These are phyloP conservation scores for Phlebopus sp. DNA, from an alignment of 1,284 basidiomycete genomes.

Conservation along the genomic window DNA sequence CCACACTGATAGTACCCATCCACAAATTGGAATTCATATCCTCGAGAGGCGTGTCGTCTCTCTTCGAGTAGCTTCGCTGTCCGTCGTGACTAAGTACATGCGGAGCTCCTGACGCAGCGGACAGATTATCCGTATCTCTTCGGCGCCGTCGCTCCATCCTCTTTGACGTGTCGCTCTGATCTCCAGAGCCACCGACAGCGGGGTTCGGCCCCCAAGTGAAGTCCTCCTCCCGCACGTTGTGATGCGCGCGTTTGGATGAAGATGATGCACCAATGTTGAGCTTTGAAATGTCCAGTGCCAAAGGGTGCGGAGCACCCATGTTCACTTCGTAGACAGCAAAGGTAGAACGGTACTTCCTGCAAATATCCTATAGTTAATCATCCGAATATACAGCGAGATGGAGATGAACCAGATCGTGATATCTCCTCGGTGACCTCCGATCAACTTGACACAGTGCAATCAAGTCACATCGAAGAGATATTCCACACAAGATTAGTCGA, in stretches of 20 bases:
- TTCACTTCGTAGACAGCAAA: constrained; percentile 38
- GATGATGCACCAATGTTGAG: too few relatives aligned
- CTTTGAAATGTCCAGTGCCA: constrained; percentile 11
- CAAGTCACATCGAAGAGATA: neutral
- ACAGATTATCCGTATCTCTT: neutral
- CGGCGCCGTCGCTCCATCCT: constrained; percentile 11
- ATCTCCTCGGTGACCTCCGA: neutral
- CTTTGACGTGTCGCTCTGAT: neutral
- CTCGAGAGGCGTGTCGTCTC: constrained; percentile 26
- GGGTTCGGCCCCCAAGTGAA: too few relatives aligned
- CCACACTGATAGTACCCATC: constrained; percentile 41
- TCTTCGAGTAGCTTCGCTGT: constrained; percentile 6
- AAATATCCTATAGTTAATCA: constrained; percentile 1
- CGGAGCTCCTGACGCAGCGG: neutral
- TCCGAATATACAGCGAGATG: neutral
- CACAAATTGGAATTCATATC: constrained; percentile 34
- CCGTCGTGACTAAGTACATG: neutral
- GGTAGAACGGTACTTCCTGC: constrained; percentile 37
- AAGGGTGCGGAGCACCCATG: constrained; percentile 38
- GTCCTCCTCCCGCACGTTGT: too few relatives aligned
- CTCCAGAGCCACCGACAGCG: too few relatives aligned
- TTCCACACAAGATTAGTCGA: too few relatives aligned
- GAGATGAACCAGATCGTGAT: neutral
- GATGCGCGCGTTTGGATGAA: too few relatives aligned
- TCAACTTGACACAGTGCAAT: neutral